Conservation (phyloP, 176 grass and related monocot species). For the Sorghum bicolor region Sorghum_bicolor_NCBIv3 NC_012870.2:11710501-11711000, state of each 20-base stretch:
- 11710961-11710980: not conserved
- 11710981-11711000: not conserved
- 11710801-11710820: too few relatives aligned
- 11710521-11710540: not conserved
- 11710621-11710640: not conserved
- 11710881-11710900: not conserved
- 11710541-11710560: not conserved
- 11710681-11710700: not conserved
- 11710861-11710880: not conserved
- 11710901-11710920: not conserved
- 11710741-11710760: not conserved
- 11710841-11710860: too few relatives aligned
- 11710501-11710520: not conserved
- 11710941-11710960: not conserved
- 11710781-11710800: too few relatives aligned
- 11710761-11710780: not conserved
- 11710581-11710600: not conserved
- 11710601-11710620: not conserved
- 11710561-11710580: not conserved
- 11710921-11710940: not conserved
- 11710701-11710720: not conserved
- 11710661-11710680: not conserved
- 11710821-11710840: not conserved
- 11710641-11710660: not conserved
- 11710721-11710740: not conserved